phyloP scores from a whole-genome alignment of 768 basidiomycete genomes.

The Kwoniella botswanensis region DNA sequence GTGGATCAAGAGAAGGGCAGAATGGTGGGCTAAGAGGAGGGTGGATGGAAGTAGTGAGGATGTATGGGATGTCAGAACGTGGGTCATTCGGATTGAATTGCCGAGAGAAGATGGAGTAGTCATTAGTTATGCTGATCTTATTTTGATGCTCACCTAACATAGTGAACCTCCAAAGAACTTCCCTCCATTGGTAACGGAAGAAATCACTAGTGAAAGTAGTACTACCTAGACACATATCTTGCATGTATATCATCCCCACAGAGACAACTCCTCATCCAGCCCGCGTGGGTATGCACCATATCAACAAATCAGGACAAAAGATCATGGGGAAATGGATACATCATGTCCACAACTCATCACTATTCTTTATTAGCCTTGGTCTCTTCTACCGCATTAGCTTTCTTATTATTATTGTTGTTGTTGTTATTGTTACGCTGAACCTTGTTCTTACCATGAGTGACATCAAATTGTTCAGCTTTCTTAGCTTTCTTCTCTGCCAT shows the following conservation, averaged over 20 bases:
- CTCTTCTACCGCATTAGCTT: not conserved
- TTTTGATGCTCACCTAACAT: no score
- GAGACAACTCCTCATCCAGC: not conserved
- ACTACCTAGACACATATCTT: constrained; percentile 12
- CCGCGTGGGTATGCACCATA: not conserved
- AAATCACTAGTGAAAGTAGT: constrained; percentile 21
- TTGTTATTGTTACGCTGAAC: not conserved
- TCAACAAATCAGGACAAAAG: not conserved
- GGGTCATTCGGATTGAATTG: constrained; percentile 51
- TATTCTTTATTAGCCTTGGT: not conserved
- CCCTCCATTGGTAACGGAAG: constrained; percentile 57
- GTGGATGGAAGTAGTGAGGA: constrained; percentile 85
- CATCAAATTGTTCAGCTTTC: constrained; percentile 22
- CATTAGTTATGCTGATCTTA: no score
- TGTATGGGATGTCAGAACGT: constrained; percentile 89
- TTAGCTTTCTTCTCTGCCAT: constrained; percentile 31
- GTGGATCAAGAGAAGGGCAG: constrained; percentile 85
- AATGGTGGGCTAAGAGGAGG: constrained; percentile 89
- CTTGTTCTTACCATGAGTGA: constrained; percentile 18
- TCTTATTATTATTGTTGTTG: constrained; percentile 10
- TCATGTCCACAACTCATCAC: not conserved
- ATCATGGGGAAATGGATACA: not conserved
- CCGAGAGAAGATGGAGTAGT: no score
- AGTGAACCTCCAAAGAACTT: constrained; percentile 66
- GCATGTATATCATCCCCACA: not conserved